Base-by-base conservation (phyloP, 257 asterid species). In the Fraxinus cuspidata region DNA sequence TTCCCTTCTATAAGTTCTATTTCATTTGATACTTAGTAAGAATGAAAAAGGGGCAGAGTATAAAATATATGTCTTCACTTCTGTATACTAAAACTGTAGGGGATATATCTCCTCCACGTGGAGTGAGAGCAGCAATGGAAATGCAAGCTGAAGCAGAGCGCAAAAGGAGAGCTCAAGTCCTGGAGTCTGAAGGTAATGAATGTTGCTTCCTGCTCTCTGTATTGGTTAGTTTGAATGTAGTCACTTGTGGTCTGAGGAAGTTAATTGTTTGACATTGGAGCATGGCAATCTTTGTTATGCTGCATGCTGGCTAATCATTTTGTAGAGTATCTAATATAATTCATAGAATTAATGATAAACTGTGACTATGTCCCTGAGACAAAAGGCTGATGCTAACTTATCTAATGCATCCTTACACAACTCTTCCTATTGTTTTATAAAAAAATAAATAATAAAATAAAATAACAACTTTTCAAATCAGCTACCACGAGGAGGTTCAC, bases 131-230 rank as follows among this genome's bases (percentile, higher is more conserved):
- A 9, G 97, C 97, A 3, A 94, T 94, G 98, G 97, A 92, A 85
- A 91, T 94, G 97, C 99, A 94, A 82, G 97, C 96, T 47, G 99
- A 94, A 86, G 99, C 99, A 69, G 99, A 94, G 82, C 97, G 97
- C 19, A 92, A 88, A 83, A 91, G 81, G 88, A 89, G 99, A 83
- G 99, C 97, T 76, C 97, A 90, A 84, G 84, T 94, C 74, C 79
- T 94, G 77, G 97, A 90, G 82, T 92, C 97, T 68, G 99, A 94
- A 90, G 99, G 99, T 90, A 80, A 64, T 60, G 21, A 25, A n/a
- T 74, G 29, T 72, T 51, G 16, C 27, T 74, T 60, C 76, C 34
- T 58, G 74, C 80, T 70, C 31, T 67, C 35, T 37, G 44, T 29
- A 72, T 27, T 47, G 63, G 37, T 65, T 44, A 40, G 63, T 70